Base-by-base conservation (phyloP, 768 basidiomycete species). In the Serpula lacrymans region DNA sequence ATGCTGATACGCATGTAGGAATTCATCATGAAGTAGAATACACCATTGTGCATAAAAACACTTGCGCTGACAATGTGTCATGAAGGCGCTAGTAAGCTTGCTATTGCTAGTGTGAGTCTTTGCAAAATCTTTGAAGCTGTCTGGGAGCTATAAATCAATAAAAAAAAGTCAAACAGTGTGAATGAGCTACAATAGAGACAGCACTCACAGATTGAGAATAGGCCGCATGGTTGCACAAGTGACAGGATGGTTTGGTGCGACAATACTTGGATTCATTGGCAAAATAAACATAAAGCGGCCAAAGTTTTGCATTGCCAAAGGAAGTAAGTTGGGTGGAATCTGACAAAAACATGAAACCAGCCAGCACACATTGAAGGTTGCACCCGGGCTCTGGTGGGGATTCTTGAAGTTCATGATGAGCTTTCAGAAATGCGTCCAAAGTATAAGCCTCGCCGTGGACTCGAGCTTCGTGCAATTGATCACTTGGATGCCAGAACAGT, bases 31-130 rank as follows among this genome's bases (percentile, higher is more conserved):
- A 0, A 65, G 49, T 0, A 67, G 23, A 1, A 56, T 3, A 0
- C n/a, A n/a, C 62, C 59, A 63, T 4, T 54, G 36, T 3, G 43
- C 53, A 9, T 65, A 63, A 40, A 66, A 51, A 4, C 65, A 54
- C 28, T 65, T 57, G n/a, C 47, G 51, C 1, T 34, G 40, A 18
- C 46, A 51, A 29, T 53, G 51, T 1, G 51, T 45, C 3, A 45
- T 11, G 14, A 32, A 21, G 5, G 24, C 29, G 27, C 9, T 47
- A 16, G 14, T 37, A 6, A 39, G 21, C n/a, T 41, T 37, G 0
- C 21, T 14, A 35, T 48, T 13, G 39, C 47, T 3, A 53, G 43
- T 47, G 52, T 33, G 17, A 18, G 8, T 12, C n/a, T 1, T 7
- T 26, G 17, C 21, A 21, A 39, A 30, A 27, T 46, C 49, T 20